Evolutionary conservation across 2,329 filamentous ascomycete genomes (phyloP), one percentile per base, ranked within the genome.

Genomic region (Penicillium glabrum): DNA sequence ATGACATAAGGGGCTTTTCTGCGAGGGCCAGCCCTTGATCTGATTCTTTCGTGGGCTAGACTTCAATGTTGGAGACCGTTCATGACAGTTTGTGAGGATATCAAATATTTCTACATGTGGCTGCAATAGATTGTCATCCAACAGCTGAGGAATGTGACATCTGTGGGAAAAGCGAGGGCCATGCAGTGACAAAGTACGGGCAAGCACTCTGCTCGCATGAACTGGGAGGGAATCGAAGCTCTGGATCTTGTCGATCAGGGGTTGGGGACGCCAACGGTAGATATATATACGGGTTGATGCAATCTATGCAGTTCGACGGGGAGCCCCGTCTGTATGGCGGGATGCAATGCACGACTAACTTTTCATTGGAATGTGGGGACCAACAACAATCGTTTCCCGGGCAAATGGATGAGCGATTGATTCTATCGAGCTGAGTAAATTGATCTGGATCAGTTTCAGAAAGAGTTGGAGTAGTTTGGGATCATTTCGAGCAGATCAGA

Each of bases 301-400:
- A 53, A 48, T 39, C 41, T 45, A 49, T 51, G 37, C 27, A n/a
- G 47, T 56, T 49, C 45, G 52, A 55, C 55, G 55, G 60, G 46
- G 48, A 53, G 57, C 46, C 41, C 53, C 49, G 41, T 51, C 53
- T 21, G 60, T 58, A 58, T 37, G 46, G 49, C 56, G 56, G 58
- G 60, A 63, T 63, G 61, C 60, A 57, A 67, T 66, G 64, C 61
- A 64, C 31, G 53, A 58, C 59, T 59, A 46, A 57, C 43, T 64
- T 66, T 64, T 60, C 52, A 59, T 57, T 67, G 64, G 64, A 67
- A 67, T 67, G 64, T 67, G 64, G 61, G 49, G 61, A 53, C 47
- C 26, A 39, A 49, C 33, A 49, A 35, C 19, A 27, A n/a, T 16
- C 19, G 39, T 51, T 43, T 27, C 37, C 26, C 6, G 24, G 24